Percentiles rank a stretch among this genome's conserved stretches.
These are phyloP conservation scores for Papiliotrema flavescens DNA, from an alignment of 1,284 basidiomycete species.

Conservation along the genomic window DNA sequence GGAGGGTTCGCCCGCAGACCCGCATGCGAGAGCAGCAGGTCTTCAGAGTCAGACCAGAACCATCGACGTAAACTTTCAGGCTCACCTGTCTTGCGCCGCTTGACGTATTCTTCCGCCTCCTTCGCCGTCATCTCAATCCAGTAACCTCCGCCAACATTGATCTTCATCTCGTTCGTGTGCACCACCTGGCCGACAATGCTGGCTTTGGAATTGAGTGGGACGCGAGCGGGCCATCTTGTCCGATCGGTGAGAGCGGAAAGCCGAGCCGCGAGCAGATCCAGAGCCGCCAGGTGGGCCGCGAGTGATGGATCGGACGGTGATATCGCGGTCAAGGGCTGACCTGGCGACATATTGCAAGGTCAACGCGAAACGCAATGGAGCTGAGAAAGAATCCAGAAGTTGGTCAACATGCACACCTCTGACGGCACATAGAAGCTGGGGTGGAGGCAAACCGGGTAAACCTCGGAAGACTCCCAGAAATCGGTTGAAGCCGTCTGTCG, in stretches of 20 bases:
- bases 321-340: background rate
- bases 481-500: background rate
- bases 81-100: conserved; percentile 30
- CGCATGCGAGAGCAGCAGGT: conserved; percentile 2
- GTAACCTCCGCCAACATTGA: conserved; percentile 31
- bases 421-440: no score
- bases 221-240: conserved; percentile 23
- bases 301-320: conserved; percentile 23
- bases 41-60: background rate
- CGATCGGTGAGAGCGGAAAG: conserved; percentile 19
- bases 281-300: conserved; percentile 24
- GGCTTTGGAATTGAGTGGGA: conserved; percentile 38
- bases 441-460: no score
- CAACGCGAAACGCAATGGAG: no score
- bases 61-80: background rate
- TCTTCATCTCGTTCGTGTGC: conserved; percentile 36
- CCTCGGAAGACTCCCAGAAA: no score
- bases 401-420: no score
- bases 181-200: conserved; percentile 29
- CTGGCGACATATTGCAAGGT: background rate
- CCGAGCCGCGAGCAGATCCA: conserved; percentile 28
- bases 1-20: background rate
- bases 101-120: conserved; percentile 35
- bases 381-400: no score
- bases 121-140: conserved; percentile 42